Conservation (phyloP, 768 basidiomycete species). For the Trametes gibbosa region DNA sequence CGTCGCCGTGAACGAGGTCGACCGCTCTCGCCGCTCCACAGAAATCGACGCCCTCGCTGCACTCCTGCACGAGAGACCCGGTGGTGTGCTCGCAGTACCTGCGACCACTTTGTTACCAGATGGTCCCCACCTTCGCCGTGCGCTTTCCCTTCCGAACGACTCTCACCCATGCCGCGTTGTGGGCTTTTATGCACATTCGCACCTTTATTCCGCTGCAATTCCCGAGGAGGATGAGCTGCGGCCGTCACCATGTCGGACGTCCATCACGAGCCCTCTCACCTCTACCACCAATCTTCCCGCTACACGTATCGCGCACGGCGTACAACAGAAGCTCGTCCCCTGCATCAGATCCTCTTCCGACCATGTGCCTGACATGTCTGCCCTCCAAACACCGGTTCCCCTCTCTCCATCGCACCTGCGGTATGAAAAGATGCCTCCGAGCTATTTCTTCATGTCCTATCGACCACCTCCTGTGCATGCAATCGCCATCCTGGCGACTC, state of each 20-base stretch:
- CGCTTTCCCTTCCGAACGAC: constrained; percentile 12
- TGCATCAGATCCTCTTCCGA: neutral
- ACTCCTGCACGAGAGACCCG: neutral
- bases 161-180: neutral
- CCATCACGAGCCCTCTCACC: constrained; percentile 7
- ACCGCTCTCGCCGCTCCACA: constrained; percentile 48
- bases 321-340: neutral
- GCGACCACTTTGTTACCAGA: neutral
- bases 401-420: neutral
- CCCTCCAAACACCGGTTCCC: constrained; percentile 11
- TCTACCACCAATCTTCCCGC: constrained; percentile 8
- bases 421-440: neutral
- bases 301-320: neutral
- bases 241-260: constrained; percentile 18
- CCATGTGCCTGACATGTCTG: neutral
- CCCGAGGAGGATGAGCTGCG: constrained; percentile 33
- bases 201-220: constrained; percentile 2
- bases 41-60: constrained; percentile 12
- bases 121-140: constrained; percentile 8
- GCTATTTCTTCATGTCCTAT: constrained; percentile 7
- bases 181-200: neutral
- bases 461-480: neutral
- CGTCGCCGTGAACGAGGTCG: constrained; percentile 63
- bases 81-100: neutral
- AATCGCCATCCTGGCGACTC: neutral